Base-by-base conservation (phyloP, 768 basidiomycete genomes). In the Candolleomyces eurysporus region DNA sequence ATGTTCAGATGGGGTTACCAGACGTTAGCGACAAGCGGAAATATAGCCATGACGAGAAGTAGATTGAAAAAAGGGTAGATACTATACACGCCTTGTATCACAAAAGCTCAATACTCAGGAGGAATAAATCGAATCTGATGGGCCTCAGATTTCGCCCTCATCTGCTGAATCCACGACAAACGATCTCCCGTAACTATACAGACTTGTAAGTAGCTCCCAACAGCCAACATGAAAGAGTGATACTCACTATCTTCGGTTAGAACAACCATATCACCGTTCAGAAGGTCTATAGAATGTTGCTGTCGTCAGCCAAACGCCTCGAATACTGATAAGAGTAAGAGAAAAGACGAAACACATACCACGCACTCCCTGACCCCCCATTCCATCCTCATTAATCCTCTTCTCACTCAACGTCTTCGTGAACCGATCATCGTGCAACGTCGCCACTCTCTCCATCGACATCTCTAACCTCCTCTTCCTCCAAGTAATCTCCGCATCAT, bases 81-180 rank as follows among this genome's bases (percentile, higher is more conserved):
- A 26, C 2, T 26, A 26, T 26, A 26, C 26, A 26, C 26, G 26
- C 26, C 26, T 26, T 26, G 26, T 26, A 26, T 4, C 26, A 26
- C 26, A 26, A 26, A 26, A 26, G 2, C 26, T 26, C 26, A 26
- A 26, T 26, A 26, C 26, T 26, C 26, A 26, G 2, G 21, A 56
- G 54, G 40, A 2, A 56, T 39, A 22, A 56, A 56, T 10, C 54
- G 54, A 56, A 56, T 43, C 40, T 56, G 40, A 26, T 56, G 54
- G 5, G 42, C n/a, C 11, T 56, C 54, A 43, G 19, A 56, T 1
- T 39, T 17, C 36, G 45, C 42, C 36, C 30, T 6, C 31, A 9
- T 56, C 17, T 42, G 9, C n/a, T 17, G 16, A 17, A 36, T 36
- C 36, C 36, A 9, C 11, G 17, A 4, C 6, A 22, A 51, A 8